Evolutionary conservation across 805 yeast genomes (phyloP).

Genomic region (Pichia occidentalis): DNA sequence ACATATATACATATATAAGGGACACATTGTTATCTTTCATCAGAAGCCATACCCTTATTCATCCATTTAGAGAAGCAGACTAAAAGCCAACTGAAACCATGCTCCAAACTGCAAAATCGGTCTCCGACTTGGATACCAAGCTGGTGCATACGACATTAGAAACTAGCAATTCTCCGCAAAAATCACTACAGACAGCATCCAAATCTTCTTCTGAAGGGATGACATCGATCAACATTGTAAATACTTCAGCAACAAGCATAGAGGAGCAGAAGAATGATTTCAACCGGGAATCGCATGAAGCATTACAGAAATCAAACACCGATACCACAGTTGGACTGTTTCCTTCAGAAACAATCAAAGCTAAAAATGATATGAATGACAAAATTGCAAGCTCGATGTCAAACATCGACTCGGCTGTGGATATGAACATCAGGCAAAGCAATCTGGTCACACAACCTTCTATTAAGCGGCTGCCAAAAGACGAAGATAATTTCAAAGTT

Average conservation of each 20-base stretch:
- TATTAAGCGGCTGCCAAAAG: not conserved
- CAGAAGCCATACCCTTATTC: too few species aligned
- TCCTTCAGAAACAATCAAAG: not conserved
- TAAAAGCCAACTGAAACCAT: too few species aligned
- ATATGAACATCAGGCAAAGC: too few species aligned
- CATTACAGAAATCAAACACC: not conserved
- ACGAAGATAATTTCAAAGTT: slow-evolving; percentile 8
- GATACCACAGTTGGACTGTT: not conserved
- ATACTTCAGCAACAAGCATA: slow-evolving; percentile 10
- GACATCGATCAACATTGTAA: slow-evolving; percentile 7
- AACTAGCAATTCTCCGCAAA: not conserved
- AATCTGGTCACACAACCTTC: too few species aligned
- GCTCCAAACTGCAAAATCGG: not conserved
- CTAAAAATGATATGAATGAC: not conserved
- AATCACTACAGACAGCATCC: slow-evolving; percentile 6
- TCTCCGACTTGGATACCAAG: not conserved
- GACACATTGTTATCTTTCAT: too few species aligned
- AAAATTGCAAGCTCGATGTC: too few species aligned
- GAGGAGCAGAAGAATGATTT: slow-evolving; percentile 5
- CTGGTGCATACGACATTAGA: not conserved
- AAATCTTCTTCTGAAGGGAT: slow-evolving; percentile 16
- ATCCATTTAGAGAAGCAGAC: too few species aligned
- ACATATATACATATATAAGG: too few species aligned
- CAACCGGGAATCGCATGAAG: not conserved
- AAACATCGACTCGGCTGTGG: too few species aligned